Conservation (phyloP, 129 eudicot genomes). For the Flaveria trinervia region DNA sequence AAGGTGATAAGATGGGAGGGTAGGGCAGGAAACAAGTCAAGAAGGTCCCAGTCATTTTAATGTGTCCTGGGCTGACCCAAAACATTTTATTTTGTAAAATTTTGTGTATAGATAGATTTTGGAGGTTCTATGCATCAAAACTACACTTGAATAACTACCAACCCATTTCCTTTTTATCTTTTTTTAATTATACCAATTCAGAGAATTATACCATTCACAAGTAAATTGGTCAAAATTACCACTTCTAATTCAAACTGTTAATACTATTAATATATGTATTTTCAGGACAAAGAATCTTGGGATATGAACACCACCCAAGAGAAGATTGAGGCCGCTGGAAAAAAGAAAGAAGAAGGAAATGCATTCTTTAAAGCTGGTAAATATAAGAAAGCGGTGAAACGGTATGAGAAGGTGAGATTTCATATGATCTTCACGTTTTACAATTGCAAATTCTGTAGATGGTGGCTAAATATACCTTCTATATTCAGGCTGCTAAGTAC, state of each 20-base stretch:
- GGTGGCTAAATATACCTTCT: background rate
- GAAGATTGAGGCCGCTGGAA: slow-evolving; percentile 93
- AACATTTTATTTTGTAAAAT: too few relatives aligned
- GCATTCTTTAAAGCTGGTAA: slow-evolving; percentile 82
- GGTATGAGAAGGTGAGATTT: slow-evolving; percentile 82
- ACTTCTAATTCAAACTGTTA: slow-evolving; percentile 56
- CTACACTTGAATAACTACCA: background rate
- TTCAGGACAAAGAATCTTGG: slow-evolving; percentile 97
- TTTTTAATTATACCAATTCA: slow-evolving; percentile 58
- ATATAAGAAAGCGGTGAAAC: slow-evolving; percentile 69
- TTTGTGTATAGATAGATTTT: background rate
- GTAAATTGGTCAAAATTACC: slow-evolving; percentile 65
- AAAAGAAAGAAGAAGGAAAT: slow-evolving; percentile 96
- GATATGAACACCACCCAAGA: slow-evolving; percentile 80
- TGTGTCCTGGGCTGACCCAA: too few relatives aligned
- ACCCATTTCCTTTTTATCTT: background rate
- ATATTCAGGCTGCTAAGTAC: slow-evolving; percentile 75
- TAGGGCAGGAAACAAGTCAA: background rate
- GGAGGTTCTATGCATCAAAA: background rate
- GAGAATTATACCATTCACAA: slow-evolving; percentile 37
- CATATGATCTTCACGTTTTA: background rate
- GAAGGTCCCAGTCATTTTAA: too few relatives aligned
- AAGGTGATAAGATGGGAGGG: background rate
- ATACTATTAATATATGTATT: too few relatives aligned
- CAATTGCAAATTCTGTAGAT: background rate